Conservation (phyloP, 2,329 filamentous ascomycete species). For the Colletotrichum australisinense region DNA sequence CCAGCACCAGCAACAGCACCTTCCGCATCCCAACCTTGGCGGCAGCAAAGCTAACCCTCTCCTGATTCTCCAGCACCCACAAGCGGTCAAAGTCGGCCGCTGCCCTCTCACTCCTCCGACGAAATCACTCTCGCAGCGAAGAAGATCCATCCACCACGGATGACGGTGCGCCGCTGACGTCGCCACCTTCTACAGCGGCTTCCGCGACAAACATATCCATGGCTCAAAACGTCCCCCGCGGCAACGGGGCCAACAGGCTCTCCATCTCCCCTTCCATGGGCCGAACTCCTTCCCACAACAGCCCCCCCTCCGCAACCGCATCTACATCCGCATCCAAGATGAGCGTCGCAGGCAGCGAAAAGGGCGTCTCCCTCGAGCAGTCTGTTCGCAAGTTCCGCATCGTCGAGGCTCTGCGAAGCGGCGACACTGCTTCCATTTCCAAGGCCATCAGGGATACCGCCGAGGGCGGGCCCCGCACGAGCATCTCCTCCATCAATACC, state of each 20-base stretch:
- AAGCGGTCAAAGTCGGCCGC: conserved; percentile 66
- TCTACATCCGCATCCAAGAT: conserved; percentile 34
- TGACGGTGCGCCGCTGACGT: conserved; percentile 54
- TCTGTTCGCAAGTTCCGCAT: conserved; percentile 94
- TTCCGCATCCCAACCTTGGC: conserved; percentile 16
- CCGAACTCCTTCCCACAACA: conserved; percentile 53
- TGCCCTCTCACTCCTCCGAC: conserved; percentile 65
- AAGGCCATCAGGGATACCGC: conserved; percentile 81
- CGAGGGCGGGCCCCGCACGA: conserved; percentile 63
- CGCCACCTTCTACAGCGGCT: conserved; percentile 46
- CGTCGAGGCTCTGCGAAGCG: conserved; percentile 90
- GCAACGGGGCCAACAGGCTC: conserved; percentile 57
- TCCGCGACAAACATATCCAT: conserved; percentile 48
- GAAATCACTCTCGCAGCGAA: conserved; percentile 61
- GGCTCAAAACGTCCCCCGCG: conserved; percentile 50
- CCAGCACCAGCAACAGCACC: conserved; percentile 6
- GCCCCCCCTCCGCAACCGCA: conserved; percentile 29
- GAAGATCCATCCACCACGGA: conserved; percentile 63
- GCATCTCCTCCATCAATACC: conserved; percentile 65
- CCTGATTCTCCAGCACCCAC: conserved; percentile 49
- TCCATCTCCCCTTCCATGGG: conserved; percentile 56
- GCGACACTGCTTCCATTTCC: conserved; percentile 90
- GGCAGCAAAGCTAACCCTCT: conserved; percentile 23
- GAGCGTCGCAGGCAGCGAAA: conserved; percentile 47
- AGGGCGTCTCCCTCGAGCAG: conserved; percentile 79